Base-by-base conservation (phyloP, 441 rosid species). In the Raphanus hybrid region DNA sequence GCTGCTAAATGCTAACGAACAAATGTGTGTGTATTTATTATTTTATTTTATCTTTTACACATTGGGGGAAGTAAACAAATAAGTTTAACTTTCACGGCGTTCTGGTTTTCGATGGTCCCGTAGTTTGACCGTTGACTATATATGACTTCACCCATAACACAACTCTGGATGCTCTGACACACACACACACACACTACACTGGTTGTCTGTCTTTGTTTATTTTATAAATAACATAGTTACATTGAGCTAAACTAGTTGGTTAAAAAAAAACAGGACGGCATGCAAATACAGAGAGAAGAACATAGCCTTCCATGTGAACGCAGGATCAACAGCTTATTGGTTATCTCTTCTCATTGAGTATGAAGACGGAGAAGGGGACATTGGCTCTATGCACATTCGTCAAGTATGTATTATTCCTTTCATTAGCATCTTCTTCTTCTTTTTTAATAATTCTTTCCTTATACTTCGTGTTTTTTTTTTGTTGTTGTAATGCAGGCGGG, bases 351-450 rank as follows among this genome's bases (percentile, higher is more conserved):
- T 90, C 20, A 93, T 93, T 64, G 96, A 88, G 81, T 95, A 84
- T 73, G 98, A 93, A 81, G 98, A 95, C 61, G 98, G 98, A 39
- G 98, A 95, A 75, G 99, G 98, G 16, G 99, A 95, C 76, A 89
- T 95, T 72, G 98, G 98, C 48, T 89, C 96, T 29, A 91, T 93
- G 97, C 96, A 95, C 59, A 89, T 95, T 12, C 88, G 85, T 84
- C 88, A 92, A 67, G 98, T 92, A 86, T 67, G 54, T 10, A 64
- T 78, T 2, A 26, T 61, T 61, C 39, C 65, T 59, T 59, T 26
- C 26, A 4, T 11, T 59, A 26, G 34, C 64, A 59, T 26, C 5
- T 16, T 54, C 6, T 48, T 48, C 1, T n/a, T 5, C 16, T 54
- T 2, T 43, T 43, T 11, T 2, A 6, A 59, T 10, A 26, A 11